Conservation (phyloP, 345 rosid genomes). For the Fremontodendron californicum region DNA sequence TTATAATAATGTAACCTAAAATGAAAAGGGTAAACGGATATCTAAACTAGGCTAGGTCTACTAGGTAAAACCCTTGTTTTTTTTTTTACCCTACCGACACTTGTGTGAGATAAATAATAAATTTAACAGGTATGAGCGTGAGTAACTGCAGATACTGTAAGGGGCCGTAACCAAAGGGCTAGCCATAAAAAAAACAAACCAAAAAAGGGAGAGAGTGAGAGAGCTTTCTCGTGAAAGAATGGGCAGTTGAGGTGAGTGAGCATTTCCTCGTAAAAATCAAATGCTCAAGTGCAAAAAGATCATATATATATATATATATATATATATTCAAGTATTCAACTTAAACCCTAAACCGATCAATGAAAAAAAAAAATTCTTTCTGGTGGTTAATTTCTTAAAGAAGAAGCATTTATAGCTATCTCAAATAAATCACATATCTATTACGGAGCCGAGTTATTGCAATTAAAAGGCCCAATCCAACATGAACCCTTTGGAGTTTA, state of each 20-base stretch:
- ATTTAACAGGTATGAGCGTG: not conserved
- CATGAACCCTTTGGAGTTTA: too few species aligned
- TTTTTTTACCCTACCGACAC: not conserved
- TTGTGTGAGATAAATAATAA: not conserved
- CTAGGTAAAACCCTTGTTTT: not conserved
- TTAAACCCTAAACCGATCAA: too few species aligned
- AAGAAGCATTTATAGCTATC: not conserved
- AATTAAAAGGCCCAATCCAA: too few species aligned
- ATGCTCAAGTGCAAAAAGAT: too few species aligned
- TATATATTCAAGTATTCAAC: too few species aligned
- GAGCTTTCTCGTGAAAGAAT: constrained; percentile 7
- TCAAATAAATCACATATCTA: not conserved
- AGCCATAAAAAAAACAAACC: not conserved
- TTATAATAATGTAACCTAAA: not conserved
- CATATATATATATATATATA: too few species aligned
- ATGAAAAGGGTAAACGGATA: not conserved
- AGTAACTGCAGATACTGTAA: not conserved
- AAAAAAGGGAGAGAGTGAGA: not conserved
- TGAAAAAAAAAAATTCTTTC: not conserved
- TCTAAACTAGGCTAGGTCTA: too few species aligned
- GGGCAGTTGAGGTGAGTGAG: not conserved
- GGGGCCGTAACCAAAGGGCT: too few species aligned
- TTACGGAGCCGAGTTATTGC: not conserved
- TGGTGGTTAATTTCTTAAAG: not conserved
- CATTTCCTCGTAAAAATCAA: too few species aligned